Conservation (phyloP, 768 basidiomycete species). For the Suillus spraguei region DNA sequence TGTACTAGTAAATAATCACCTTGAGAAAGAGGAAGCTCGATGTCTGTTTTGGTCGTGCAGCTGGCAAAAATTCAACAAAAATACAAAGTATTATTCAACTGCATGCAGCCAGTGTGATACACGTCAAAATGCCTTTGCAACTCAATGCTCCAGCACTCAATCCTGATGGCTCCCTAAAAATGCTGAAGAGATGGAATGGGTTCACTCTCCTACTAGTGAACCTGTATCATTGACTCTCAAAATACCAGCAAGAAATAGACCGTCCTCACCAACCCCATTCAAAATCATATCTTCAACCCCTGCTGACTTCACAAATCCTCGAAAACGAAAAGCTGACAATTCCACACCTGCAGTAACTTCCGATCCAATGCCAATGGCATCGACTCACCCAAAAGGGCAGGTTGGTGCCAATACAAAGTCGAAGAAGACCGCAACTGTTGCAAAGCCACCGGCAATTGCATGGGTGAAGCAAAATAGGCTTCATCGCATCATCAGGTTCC, state of each 20-base stretch:
- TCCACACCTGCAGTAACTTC: conserved; percentile 1
- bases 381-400: background rate
- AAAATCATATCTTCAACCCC: no score
- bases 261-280: no score
- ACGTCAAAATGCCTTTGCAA: no score
- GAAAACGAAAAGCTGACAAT: background rate
- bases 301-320: background rate
- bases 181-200: conserved; percentile 3
- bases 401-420: background rate
- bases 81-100: background rate
- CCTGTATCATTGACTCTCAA: background rate
- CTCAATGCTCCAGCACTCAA: no score
- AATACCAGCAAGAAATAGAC: background rate
- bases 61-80: background rate
- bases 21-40: no score
- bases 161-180: background rate
- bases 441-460: background rate
- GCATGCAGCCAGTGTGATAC: background rate
- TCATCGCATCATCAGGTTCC: no score
- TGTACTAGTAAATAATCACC: background rate
- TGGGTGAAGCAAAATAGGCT: background rate
- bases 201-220: background rate
- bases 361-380: background rate
- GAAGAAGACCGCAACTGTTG: background rate
- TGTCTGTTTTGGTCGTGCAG: background rate